These are phyloP conservation scores for Haplosporangium sp. DNA, from an alignment of 371 early-diverging fungal genomes.

Conservation along the genomic window DNA sequence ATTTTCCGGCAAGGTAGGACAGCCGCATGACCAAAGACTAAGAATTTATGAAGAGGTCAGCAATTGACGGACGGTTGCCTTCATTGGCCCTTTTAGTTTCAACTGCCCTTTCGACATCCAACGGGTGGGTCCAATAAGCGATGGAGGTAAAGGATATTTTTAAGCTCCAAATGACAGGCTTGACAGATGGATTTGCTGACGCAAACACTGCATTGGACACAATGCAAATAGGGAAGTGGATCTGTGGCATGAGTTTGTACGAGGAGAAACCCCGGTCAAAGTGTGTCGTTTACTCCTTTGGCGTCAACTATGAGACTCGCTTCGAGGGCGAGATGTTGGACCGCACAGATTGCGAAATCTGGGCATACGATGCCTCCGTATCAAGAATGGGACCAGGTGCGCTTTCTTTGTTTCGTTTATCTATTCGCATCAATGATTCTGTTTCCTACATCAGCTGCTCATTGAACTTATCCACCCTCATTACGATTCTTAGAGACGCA, in stretches of 20 bases:
- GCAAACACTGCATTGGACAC: not conserved
- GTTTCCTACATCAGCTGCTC: not conserved
- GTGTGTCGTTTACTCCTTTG: constrained; percentile 50
- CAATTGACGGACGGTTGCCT: too few relatives aligned
- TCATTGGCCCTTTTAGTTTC: constrained; percentile 10
- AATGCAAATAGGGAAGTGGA: constrained; percentile 27
- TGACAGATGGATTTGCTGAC: too few relatives aligned
- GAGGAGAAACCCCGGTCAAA: constrained; percentile 45
- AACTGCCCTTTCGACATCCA: constrained; percentile 41
- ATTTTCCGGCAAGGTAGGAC: constrained; percentile 33
- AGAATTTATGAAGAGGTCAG: too few relatives aligned
- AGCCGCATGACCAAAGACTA: not conserved
- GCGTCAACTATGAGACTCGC: constrained; percentile 48
- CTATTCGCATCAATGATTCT: not conserved
- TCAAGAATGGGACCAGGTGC: constrained; percentile 35
- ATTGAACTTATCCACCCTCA: not conserved
- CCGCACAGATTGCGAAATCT: constrained; percentile 43
- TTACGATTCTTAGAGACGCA: constrained; percentile 6
- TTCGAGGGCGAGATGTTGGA: constrained; percentile 53
- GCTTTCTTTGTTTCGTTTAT: constrained; percentile 7
- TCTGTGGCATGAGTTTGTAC: constrained; percentile 48
- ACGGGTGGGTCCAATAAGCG: constrained; percentile 38
- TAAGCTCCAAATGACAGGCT: too few relatives aligned
- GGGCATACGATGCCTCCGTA: constrained; percentile 48
- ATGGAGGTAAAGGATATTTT: constrained; percentile 32